Percentiles rank a stretch among this genome's conserved stretches.
phyloP scores from a whole-genome alignment of 116 monocot genomes.

The Cymodocea nodosa region DNA sequence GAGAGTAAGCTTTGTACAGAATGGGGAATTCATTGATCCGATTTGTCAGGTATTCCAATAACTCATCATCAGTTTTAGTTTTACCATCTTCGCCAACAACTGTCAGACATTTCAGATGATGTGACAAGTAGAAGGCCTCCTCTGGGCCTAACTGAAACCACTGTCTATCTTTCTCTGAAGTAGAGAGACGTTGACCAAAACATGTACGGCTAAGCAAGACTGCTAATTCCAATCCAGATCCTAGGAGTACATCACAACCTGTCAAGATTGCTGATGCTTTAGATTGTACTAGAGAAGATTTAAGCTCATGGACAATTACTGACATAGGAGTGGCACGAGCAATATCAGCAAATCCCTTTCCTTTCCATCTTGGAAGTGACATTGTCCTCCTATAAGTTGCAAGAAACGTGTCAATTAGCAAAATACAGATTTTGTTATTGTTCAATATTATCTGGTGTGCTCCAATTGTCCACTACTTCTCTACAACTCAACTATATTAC shows the following conservation, averaged over 20 bases:
- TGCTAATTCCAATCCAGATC: constrained; percentile 15
- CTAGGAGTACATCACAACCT: constrained; percentile 20
- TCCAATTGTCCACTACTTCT: too few relatives aligned
- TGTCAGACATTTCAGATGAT: constrained; percentile 31
- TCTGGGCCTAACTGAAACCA: constrained; percentile 65
- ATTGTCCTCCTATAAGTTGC: too few relatives aligned
- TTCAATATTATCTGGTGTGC: too few relatives aligned
- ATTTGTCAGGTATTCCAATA: constrained; percentile 38
- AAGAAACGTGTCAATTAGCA: too few relatives aligned
- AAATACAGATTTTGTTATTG: too few relatives aligned
- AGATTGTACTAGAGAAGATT: constrained; percentile 20
- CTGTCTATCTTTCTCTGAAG: constrained; percentile 14
- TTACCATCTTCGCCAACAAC: constrained; percentile 7
- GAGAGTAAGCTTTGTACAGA: constrained; percentile 46
- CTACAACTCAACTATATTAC: too few relatives aligned
- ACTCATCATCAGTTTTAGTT: constrained; percentile 9
- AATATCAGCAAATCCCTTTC: constrained; percentile 31
- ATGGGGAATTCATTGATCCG: constrained; percentile 19
- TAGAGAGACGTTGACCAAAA: constrained; percentile 44
- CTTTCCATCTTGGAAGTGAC: constrained; percentile 63
- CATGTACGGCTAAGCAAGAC: constrained; percentile 34
- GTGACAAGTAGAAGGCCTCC: constrained; percentile 59
- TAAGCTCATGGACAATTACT: constrained; percentile 28
- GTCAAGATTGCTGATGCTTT: constrained; percentile 23
- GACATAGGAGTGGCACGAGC: constrained; percentile 65